phyloP scores from a whole-genome alignment of 768 basidiomycete species.

The Podaxis sp. region DNA sequence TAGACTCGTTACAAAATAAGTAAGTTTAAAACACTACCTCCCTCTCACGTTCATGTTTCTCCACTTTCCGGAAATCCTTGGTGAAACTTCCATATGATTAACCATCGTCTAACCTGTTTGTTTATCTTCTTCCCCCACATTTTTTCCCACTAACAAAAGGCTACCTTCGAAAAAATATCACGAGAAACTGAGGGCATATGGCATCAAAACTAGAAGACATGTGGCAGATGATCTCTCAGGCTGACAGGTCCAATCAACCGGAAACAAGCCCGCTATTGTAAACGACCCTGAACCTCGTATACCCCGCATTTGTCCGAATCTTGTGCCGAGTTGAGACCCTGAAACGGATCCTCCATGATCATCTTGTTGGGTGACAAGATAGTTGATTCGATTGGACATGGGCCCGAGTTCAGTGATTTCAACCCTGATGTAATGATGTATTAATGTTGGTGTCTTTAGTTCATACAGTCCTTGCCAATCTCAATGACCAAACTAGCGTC shows the following conservation, averaged over 20 bases:
- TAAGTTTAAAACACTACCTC: background rate
- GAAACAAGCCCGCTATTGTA: background rate
- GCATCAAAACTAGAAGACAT: background rate
- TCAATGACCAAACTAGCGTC: no score
- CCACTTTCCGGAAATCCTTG: background rate
- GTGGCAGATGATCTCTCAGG: background rate
- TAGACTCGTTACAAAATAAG: background rate
- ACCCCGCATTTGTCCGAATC: conserved; percentile 3
- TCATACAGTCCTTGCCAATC: background rate
- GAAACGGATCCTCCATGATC: background rate
- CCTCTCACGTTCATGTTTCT: background rate
- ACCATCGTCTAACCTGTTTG: background rate
- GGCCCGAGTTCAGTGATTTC: background rate
- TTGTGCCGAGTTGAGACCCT: conserved; percentile 1
- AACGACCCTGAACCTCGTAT: background rate
- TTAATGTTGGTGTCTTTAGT: background rate
- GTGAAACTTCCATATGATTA: background rate
- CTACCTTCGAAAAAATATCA: background rate
- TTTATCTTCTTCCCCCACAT: background rate
- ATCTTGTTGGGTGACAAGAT: background rate
- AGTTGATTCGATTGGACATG: background rate
- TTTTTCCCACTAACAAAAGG: background rate
- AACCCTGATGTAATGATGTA: no score
- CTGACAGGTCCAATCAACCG: background rate
- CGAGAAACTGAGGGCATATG: background rate